Conservation (phyloP, 345 rosid genomes). For the Aquilaria malaccensis region DNA sequence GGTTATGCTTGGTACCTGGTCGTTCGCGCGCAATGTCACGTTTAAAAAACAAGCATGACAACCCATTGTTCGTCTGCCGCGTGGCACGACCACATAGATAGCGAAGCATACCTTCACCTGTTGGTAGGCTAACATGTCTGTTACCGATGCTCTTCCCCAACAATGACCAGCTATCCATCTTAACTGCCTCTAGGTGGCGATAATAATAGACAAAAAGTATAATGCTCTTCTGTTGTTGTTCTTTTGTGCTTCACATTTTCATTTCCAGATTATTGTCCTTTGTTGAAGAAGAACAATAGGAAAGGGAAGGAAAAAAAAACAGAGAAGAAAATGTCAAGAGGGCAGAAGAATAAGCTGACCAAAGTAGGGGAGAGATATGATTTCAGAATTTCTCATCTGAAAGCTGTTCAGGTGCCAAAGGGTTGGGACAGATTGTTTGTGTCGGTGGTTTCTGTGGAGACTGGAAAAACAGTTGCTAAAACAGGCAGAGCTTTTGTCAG, state of each 20-base stretch:
- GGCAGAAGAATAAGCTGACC: slow-evolving; percentile 28
- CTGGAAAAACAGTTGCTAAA: slow-evolving; percentile 43
- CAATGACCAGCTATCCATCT: slow-evolving; percentile 12
- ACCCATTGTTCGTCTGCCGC: too few relatives aligned
- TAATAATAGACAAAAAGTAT: not conserved
- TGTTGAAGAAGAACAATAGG: not conserved
- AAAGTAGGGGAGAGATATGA: slow-evolving; percentile 40
- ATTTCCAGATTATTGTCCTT: not conserved
- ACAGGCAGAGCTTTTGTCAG: slow-evolving; percentile 29
- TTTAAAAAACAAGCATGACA: too few relatives aligned
- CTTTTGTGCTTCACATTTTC: slow-evolving; percentile 1
- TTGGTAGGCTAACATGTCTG: not conserved
- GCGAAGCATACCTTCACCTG: too few relatives aligned
- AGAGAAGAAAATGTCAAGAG: slow-evolving; percentile 31
- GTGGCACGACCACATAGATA: too few relatives aligned
- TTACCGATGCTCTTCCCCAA: slow-evolving; percentile 5
- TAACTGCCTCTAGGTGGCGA: slow-evolving; percentile 2
- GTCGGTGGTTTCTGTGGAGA: slow-evolving; percentile 34
- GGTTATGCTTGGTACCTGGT: too few relatives aligned
- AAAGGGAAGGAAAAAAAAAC: not conserved
- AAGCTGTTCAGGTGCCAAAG: slow-evolving; percentile 50
- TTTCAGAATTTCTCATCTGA: slow-evolving; percentile 42
- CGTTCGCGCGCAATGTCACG: too few relatives aligned
- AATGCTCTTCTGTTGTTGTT: slow-evolving; percentile 3
- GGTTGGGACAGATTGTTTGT: slow-evolving; percentile 64